These are phyloP conservation scores for Lactarius psammicola DNA, from an alignment of 768 basidiomycete genomes.

Conservation along the genomic window DNA sequence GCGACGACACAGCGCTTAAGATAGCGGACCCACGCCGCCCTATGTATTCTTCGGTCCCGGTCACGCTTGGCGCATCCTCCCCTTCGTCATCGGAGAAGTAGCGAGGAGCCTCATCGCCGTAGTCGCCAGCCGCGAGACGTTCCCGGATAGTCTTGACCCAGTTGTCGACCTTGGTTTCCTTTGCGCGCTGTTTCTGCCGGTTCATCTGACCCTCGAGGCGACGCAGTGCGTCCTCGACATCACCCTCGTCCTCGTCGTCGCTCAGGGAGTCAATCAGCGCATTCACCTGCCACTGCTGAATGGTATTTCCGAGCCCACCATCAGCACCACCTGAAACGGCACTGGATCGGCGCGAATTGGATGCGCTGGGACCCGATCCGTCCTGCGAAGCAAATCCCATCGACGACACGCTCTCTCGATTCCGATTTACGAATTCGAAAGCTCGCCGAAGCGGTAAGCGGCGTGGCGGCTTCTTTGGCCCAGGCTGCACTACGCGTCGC, in stretches of 20 bases:
- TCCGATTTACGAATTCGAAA: conserved; percentile 76
- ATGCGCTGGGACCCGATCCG: conserved; percentile 51
- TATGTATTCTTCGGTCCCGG: neutral
- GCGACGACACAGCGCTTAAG: conserved; percentile 18
- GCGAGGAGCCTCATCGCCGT: conserved; percentile 58
- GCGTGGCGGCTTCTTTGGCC: conserved; percentile 50
- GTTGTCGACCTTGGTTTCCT: conserved; percentile 72
- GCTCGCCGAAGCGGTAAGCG: conserved; percentile 73
- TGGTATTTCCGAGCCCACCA: conserved; percentile 45
- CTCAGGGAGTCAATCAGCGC: conserved; percentile 69
- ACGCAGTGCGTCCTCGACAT: conserved; percentile 77
- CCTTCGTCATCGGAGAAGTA: conserved; percentile 53
- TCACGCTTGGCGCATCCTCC: conserved; percentile 33
- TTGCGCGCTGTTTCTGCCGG: conserved; percentile 63
- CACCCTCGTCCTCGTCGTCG: conserved; percentile 73
- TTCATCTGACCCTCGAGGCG: conserved; percentile 87
- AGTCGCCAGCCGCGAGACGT: conserved; percentile 62
- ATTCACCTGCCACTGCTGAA: conserved; percentile 84
- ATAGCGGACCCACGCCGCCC: conserved; percentile 8
- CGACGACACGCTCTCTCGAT: conserved; percentile 70
- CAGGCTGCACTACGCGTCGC: conserved; percentile 39
- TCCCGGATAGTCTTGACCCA: conserved; percentile 76
- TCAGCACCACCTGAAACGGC: conserved; percentile 38
- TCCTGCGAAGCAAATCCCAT: conserved; percentile 64
- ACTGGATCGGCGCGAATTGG: conserved; percentile 47